A percentile compares a stretch with the other conserved stretches of the same genome.
Evolutionary conservation across 495 filamentous ascomycete genomes (phyloP).

Genomic region (Aspergillus ostianus): DNA sequence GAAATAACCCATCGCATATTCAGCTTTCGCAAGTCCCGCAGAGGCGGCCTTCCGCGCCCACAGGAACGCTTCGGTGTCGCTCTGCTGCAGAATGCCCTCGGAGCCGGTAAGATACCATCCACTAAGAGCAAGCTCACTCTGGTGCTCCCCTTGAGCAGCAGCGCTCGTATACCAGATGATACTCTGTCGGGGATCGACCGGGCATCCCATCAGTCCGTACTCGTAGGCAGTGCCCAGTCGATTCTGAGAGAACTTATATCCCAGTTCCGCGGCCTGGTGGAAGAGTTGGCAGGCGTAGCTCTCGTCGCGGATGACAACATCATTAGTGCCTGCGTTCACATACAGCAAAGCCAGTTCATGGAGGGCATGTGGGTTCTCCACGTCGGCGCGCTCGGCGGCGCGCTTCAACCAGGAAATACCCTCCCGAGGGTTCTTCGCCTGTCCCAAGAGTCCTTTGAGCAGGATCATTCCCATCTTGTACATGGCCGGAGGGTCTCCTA

Average conservation of each 20-base stretch:
- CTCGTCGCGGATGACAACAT: constrained; percentile 76
- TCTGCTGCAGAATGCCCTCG: constrained; percentile 84
- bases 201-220: constrained; percentile 79
- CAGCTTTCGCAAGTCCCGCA: constrained; percentile 81
- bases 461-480: constrained; percentile 98
- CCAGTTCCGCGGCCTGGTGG: constrained; percentile 81
- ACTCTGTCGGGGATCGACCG: constrained; percentile 75
- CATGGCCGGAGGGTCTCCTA: constrained; percentile 92
- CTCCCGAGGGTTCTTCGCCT: constrained; percentile 78
- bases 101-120: constrained; percentile 96
- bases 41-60: constrained; percentile 93
- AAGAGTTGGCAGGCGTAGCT: constrained; percentile 75
- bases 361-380: constrained; percentile 90
- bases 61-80: constrained; percentile 93
- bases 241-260: constrained; percentile 95
- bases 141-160: constrained; percentile 91
- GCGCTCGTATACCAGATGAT: constrained; percentile 94
- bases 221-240: constrained; percentile 84
- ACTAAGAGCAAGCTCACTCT: constrained; percentile 85
- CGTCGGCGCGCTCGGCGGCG: constrained; percentile 83
- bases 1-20: constrained; percentile 98
- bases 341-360: constrained; percentile 91
- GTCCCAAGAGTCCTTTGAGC: constrained; percentile 90
- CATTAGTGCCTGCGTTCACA: constrained; percentile 64
- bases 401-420: constrained; percentile 89